Conservation (phyloP, 352 stramenopile genomes). For the Pythium brassicae region DNA sequence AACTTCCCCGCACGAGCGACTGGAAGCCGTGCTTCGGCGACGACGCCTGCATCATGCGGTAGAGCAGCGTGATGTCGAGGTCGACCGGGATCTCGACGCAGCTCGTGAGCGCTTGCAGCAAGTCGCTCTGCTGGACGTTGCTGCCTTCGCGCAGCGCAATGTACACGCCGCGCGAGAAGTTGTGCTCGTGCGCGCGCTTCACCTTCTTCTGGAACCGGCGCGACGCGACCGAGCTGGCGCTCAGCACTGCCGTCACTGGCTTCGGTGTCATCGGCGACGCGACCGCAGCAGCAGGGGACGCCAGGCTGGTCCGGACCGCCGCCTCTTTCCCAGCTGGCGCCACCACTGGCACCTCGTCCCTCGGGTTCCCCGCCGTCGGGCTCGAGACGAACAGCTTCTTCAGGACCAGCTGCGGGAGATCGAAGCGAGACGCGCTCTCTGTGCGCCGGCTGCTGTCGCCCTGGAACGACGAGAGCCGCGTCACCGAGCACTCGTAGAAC, state of each 20-base stretch:
- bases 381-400: constrained; percentile 55
- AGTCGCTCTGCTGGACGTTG: constrained; percentile 76
- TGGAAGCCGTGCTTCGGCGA: constrained; percentile 11
- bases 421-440: constrained; percentile 15
- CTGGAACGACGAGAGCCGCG: constrained; percentile 42
- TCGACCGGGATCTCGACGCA: constrained; percentile 83
- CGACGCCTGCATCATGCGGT: constrained; percentile 71
- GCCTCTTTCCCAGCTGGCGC: neutral
- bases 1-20: constrained; percentile 36
- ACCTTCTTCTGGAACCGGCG: constrained; percentile 75
- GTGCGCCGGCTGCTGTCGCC: constrained; percentile 26
- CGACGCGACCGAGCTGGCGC: constrained; percentile 29
- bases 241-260: constrained; percentile 3
- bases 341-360: constrained; percentile 5
- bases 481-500: constrained; percentile 82
- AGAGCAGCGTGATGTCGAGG: constrained; percentile 84
- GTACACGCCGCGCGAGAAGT: constrained; percentile 86
- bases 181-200: constrained; percentile 83
- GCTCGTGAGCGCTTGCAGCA: constrained; percentile 82
- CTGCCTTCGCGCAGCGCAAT: constrained; percentile 69
- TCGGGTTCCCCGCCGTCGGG: constrained; percentile 7
- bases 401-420: constrained; percentile 43
- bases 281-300: constrained; percentile 10
- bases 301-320: neutral
- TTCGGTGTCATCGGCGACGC: constrained; percentile 6